Evolutionary conservation across 495 filamentous ascomycete species (phyloP).

Genomic region (Usnea hakonensis): DNA sequence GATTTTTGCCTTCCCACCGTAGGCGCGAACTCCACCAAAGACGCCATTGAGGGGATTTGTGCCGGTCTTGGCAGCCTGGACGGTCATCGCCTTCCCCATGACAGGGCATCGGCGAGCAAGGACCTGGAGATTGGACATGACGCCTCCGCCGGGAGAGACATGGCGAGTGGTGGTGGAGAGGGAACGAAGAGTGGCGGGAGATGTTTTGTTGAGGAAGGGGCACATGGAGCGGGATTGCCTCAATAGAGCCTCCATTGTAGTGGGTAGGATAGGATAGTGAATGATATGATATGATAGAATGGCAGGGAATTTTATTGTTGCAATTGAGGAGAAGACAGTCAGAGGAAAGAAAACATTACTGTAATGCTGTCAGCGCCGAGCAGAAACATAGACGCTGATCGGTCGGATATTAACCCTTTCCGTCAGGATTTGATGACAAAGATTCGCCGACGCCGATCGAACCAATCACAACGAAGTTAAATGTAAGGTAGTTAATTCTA

Average conservation of each 20-base stretch:
- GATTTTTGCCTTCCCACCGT: constrained; percentile 58
- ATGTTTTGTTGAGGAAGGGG: constrained; percentile 92
- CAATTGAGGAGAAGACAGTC: background rate
- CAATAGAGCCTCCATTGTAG: constrained; percentile 73
- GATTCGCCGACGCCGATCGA: background rate
- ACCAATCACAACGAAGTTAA: background rate
- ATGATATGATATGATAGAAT: background rate
- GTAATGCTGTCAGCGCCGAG: background rate
- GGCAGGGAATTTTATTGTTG: background rate
- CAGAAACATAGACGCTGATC: background rate
- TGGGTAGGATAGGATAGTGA: background rate
- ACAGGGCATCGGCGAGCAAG: constrained; percentile 92
- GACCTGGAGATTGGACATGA: constrained; percentile 94
- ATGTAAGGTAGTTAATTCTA: too few species aligned
- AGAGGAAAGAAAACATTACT: too few species aligned
- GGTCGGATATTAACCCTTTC: background rate
- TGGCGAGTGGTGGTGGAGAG: constrained; percentile 73
- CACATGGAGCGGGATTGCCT: constrained; percentile 92
- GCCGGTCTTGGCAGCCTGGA: constrained; percentile 60
- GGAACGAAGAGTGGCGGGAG: constrained; percentile 78
- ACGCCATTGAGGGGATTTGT: constrained; percentile 37
- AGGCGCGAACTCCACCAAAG: constrained; percentile 38
- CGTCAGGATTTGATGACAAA: background rate
- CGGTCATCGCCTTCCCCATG: constrained; percentile 94
- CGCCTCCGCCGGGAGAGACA: constrained; percentile 71